Conservation (phyloP, 108 stramenopile genomes). For the Pinguiococcus pyrenoidosus region DNA sequence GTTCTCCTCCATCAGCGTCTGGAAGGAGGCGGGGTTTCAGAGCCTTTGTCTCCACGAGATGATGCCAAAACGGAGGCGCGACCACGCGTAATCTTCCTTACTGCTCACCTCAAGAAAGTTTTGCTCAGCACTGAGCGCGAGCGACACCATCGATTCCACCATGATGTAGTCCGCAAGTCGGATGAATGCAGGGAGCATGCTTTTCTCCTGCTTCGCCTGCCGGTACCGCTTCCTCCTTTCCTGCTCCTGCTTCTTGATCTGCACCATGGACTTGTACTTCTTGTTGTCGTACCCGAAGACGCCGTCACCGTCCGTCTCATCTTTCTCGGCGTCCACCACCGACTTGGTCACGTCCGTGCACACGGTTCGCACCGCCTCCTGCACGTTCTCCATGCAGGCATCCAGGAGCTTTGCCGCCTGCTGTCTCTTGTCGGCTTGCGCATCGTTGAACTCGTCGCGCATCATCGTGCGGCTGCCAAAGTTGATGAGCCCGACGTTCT, state of each 20-base stretch:
- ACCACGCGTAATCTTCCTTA: too few species aligned
- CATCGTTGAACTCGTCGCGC: constrained; percentile 17
- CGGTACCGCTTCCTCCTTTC: constrained; percentile 15
- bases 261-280: constrained; percentile 36
- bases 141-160: constrained; percentile 36
- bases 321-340: neutral
- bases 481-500: constrained; percentile 24
- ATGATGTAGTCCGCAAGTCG: constrained; percentile 40
- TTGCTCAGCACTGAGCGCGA: constrained; percentile 18
- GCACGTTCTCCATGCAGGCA: constrained; percentile 6
- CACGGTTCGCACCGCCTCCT: constrained; percentile 9
- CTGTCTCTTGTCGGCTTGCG: constrained; percentile 14
- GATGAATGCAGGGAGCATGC: constrained; percentile 41
- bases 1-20: too few species aligned
- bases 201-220: constrained; percentile 12
- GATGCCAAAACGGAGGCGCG: too few species aligned
- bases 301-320: constrained; percentile 2
- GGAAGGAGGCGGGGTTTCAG: too few species aligned
- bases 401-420: constrained; percentile 31
- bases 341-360: constrained; percentile 27
- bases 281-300: constrained; percentile 13
- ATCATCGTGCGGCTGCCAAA: constrained; percentile 26
- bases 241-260: constrained; percentile 35
- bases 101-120: constrained; percentile 27
- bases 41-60: too few species aligned